Base-by-base conservation (phyloP, 2,329 filamentous ascomycete species). In the Hypoxylon sp. region DNA sequence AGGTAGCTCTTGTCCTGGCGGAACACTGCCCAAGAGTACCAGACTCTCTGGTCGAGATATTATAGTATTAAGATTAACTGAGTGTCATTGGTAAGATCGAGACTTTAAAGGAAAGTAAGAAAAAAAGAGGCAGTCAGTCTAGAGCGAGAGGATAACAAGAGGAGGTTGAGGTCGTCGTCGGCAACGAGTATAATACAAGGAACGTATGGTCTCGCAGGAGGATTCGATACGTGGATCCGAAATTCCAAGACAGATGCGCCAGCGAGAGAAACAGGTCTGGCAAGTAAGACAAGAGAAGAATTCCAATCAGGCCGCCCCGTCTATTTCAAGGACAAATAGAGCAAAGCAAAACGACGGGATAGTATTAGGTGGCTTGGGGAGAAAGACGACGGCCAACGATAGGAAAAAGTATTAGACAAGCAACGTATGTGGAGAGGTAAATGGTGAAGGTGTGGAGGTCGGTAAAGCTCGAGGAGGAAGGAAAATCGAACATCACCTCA, bases 221-320 rank as follows among this genome's bases (percentile, higher is more conserved):
- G 64, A 61, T 62, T 58, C 64, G 67, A 70, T 67, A 67, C 62
- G 51, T 62, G 52, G 66, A 62, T 52, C 60, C 60, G 58, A 54
- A 47, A 68, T 67, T 72, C 64, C 68, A 69, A 72, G 67, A 69
- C 68, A 71, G 62, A 55, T 60, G 60, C 60, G 64, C 60, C 62
- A 58, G 50, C 37, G 56, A 37, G 58, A 67, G 62, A 68, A 65
- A 65, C 65, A 63, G 55, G 50, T 51, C 54, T 51, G 57, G 57
- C 42, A 54, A 66, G 61, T 65, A 62, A 71, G 67, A 70, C 64
- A 64, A 62, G 27, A 65, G 49, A 58, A 54, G 20, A 63, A 59
- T 67, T 58, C 63, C 65, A 67, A 67, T 56, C 42, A 59, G 60
- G 54, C 51, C 60, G 48, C 57, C 48, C 59, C 48, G 54, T 65